These are phyloP conservation scores for Aspergillus bertholletiae DNA, from an alignment of 495 filamentous ascomycete species.

Conservation along the genomic window DNA sequence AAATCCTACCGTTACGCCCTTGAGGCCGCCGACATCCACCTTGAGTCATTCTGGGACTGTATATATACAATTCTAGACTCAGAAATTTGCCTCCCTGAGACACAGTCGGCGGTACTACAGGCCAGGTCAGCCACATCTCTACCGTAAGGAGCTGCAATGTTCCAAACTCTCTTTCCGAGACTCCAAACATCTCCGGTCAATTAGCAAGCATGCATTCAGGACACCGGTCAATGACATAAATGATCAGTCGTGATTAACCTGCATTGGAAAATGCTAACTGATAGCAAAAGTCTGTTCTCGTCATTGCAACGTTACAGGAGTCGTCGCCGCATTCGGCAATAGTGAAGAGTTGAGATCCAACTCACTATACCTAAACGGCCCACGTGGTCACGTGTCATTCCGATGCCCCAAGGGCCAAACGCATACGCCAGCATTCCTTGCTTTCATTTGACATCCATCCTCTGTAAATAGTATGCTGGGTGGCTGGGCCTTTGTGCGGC, in stretches of 20 bases:
- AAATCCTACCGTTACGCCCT: conserved; percentile 10
- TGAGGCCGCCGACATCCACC: background rate
- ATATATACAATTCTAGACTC: conserved; percentile 9
- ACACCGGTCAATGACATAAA: background rate
- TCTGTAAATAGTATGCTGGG: too few species aligned
- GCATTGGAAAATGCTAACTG: background rate
- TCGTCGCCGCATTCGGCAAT: background rate
- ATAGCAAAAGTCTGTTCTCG: background rate
- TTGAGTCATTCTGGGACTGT: background rate
- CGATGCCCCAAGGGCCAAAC: background rate
- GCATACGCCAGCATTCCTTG: too few species aligned
- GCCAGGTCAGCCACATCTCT: background rate
- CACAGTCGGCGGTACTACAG: background rate
- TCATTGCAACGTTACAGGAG: background rate
- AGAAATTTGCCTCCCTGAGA: background rate
- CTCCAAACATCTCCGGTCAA: background rate
- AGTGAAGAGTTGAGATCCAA: background rate
- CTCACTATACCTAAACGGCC: too few species aligned
- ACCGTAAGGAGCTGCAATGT: background rate
- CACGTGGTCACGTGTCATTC: background rate
- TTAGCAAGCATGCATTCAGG: background rate
- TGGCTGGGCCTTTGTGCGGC: too few species aligned
- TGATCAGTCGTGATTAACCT: background rate
- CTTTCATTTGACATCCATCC: too few species aligned
- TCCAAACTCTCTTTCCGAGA: background rate